These are phyloP conservation scores for Trichoderma reesei DNA, from an alignment of 495 filamentous ascomycete genomes.

Conservation along the genomic window DNA sequence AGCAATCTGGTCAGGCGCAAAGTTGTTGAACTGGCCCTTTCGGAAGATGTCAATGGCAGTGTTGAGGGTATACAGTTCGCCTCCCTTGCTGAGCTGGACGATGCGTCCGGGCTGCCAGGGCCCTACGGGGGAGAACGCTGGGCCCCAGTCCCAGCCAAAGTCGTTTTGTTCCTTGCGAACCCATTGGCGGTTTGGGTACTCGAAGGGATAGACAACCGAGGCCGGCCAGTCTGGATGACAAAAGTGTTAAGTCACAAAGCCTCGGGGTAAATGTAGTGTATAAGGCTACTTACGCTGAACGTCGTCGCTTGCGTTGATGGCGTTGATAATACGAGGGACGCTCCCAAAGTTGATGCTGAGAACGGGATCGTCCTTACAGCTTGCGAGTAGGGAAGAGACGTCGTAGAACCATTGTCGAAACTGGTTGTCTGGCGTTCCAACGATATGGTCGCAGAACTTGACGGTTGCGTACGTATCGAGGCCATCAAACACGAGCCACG, in stretches of 20 bases:
- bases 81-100: conserved; percentile 41
- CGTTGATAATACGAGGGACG: conserved; percentile 4
- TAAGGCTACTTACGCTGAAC: conserved; percentile 24
- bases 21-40: conserved; percentile 50
- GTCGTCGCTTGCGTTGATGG: conserved; percentile 42
- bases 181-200: conserved; percentile 50
- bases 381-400: conserved; percentile 39
- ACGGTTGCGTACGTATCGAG: conserved; percentile 60
- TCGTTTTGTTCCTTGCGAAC: conserved; percentile 63
- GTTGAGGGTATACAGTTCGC: conserved; percentile 46
- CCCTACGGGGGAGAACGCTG: conserved; percentile 55
- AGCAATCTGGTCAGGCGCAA: conserved; percentile 49
- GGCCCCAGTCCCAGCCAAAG: conserved; percentile 64
- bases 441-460: conserved; percentile 45
- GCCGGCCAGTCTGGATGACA: conserved; percentile 29
- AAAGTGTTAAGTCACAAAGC: background rate
- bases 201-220: conserved; percentile 36
- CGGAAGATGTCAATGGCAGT: conserved; percentile 52
- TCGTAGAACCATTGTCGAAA: conserved; percentile 64
- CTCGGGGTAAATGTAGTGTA: background rate
- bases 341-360: conserved; percentile 3
- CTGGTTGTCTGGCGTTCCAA: conserved; percentile 59
- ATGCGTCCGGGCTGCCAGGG: conserved; percentile 51
- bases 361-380: conserved; percentile 24
- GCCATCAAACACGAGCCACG: conserved; percentile 54